Base-by-base conservation (phyloP, 495 filamentous ascomycete species). In the Talaromyces proteolyticus region DNA sequence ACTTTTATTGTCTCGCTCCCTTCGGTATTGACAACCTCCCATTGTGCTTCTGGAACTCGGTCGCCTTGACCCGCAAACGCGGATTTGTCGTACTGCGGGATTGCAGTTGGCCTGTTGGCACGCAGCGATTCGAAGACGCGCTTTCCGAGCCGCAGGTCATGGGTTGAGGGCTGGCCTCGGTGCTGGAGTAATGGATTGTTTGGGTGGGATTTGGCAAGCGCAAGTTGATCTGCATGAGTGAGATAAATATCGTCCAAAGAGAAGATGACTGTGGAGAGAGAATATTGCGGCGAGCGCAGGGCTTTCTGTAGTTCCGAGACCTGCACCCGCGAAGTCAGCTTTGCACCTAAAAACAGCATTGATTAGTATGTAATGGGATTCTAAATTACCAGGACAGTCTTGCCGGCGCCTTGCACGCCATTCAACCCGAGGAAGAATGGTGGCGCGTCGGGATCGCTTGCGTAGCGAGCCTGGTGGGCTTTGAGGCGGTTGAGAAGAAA, bases 181-280 rank as follows among this genome's bases (percentile, higher is more conserved):
- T 89, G 83, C 55, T 89, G 87, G 18, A 96, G 70, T 2, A 96
- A 74, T 14, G 76, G 77, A 57, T 96, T 97, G 24, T 75, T 59
- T 0, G 84, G 78, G 62, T 92, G 70, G 0, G 76, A 60, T 12
- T 73, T 55, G 25, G 86, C 87, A 14, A 96, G 77, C 7, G 72
- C 64, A n/a, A 77, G 61, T 68, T 94, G 92, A 55, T 85, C 77
- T 38, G 69, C 71, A 65, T 88, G 85, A 3, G 82, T 72, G 48
- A 94, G 79, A 64, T 96, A 96, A 49, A 96, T 81, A 65, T 97
- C 91, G 64, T 96, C 92, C 49, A 96, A 89, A 59, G 87, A 91
- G 58, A 90, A 74, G 6, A 91, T 88, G 26, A 87, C 72, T 4
- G 88, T 89, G 47, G 80, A 70, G 36, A 96, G 75, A 8, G 73